Base-by-base conservation (phyloP, 371 early-diverging fungal species). In the Mortierella polycephala region DNA sequence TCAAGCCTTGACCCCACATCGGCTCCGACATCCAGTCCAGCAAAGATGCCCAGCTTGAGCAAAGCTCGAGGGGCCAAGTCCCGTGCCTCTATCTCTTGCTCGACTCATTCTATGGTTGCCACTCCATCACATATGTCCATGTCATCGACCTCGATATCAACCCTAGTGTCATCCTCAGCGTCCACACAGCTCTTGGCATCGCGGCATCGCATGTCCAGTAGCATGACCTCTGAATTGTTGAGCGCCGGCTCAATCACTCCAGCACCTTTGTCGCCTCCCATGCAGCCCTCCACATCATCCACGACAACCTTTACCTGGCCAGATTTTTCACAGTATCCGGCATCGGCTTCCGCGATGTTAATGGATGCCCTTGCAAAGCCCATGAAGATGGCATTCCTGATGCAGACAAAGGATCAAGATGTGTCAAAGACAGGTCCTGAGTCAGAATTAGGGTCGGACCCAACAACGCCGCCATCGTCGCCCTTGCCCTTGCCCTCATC, bases 101-200 rank as follows among this genome's bases (percentile, higher is more conserved):
- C 77, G 0, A 23, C 45, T n/a, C 11, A 52, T 12, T 68, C 76
- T 11, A 71, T 68, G 0, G 2, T 71, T 37, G 64, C 67, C 2
- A 44, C 57, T 13, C 39, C 65, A 39, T 45, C 64, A 9, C 20
- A n/a, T 18, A 7, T 21, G 9, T 3, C 51, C 51, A 89, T 63
- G 83, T 85, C 42, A 92, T 93, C 8, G 8, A 51, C 2, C 18
- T 13, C 51, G 16, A 18, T 5, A 6, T 11, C 51, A 9, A 0
- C 7, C 51, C 18, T 2, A n/a, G 4, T 47, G 47, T 11, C 47
- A n/a, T 12, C 51, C 7, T 18, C 20, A 6, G 10, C 51, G 20
- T 51, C 20, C 18, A 18, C 51, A 51, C 51, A 18, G 14, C 20
- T 20, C 20, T 18, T 20, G 20, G 16, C 51, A 8, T 55, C 21